Percentiles rank a stretch among this genome's conserved stretches.
Conservation (phyloP, 208 protist species). For the Crithidia bombi region DNA sequence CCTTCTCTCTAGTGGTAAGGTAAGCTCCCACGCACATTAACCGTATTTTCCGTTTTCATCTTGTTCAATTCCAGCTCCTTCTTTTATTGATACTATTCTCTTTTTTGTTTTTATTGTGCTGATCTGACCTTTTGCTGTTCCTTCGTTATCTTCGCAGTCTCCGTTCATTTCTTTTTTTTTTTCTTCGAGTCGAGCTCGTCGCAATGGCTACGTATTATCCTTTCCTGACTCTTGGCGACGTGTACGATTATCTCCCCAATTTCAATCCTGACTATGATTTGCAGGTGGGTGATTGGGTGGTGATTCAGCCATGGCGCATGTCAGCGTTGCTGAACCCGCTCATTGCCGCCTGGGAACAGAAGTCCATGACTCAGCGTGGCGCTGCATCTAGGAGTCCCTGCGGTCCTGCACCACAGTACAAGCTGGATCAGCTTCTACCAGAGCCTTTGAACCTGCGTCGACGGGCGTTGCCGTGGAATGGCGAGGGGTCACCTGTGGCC, state of each 20-base stretch:
- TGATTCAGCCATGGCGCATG: conserved; percentile 61
- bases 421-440: conserved; percentile 26
- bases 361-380: not conserved
- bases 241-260: conserved; percentile 69
- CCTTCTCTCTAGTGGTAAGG: too few relatives aligned
- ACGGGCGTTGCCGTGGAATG: conserved; percentile 18
- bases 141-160: not conserved
- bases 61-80: conserved; percentile 22
- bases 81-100: conserved; percentile 22
- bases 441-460: conserved; percentile 32
- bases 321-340: conserved; percentile 59
- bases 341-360: conserved; percentile 44
- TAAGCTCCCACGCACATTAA: too few relatives aligned
- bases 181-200: conserved; percentile 6
- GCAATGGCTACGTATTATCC: conserved; percentile 20
- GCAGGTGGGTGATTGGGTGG: conserved; percentile 85
- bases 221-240: conserved; percentile 43
- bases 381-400: not conserved
- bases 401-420: conserved; percentile 23
- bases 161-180: conserved; percentile 16
- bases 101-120: conserved; percentile 10
- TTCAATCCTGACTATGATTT: conserved; percentile 65
- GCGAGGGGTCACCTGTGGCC: conserved; percentile 1
- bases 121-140: not conserved
- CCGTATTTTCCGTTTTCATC: not conserved